A percentile compares a stretch with the other conserved stretches of the same genome.
These are phyloP conservation scores for Kodamaea suecica DNA, from an alignment of 1,139 yeast genomes.

Conservation along the genomic window DNA sequence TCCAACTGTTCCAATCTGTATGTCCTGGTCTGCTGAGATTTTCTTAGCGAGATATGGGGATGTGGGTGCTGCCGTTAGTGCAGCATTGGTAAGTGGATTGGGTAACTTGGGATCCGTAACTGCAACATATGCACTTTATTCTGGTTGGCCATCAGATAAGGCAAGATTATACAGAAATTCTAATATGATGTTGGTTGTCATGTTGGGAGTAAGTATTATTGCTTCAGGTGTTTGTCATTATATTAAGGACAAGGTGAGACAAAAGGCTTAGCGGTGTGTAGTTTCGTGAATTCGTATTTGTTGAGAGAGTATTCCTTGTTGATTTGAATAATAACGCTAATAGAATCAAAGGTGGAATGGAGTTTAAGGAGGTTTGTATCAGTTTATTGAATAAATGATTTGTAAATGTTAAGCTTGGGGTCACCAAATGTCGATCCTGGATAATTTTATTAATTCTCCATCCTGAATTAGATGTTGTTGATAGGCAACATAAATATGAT, in stretches of 20 bases:
- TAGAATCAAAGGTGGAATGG: no score
- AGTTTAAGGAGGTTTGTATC: no score
- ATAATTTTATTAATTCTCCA: no score
- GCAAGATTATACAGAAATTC: constrained; percentile 61
- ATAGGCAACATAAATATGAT: no score
- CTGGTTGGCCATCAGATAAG: constrained; percentile 83
- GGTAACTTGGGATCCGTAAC: constrained; percentile 86
- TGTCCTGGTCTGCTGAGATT: constrained; percentile 84
- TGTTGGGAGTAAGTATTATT: constrained; percentile 69
- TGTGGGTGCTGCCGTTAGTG: constrained; percentile 78
- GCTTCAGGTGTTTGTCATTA: constrained; percentile 36
- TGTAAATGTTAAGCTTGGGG: no score
- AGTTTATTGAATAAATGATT: no score
- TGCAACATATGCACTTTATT: constrained; percentile 79
- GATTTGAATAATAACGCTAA: no score
- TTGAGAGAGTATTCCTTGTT: no score
- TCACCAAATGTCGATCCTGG: no score
- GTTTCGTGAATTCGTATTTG: no score
- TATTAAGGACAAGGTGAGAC: constrained; percentile 22
- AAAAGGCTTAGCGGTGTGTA: constrained; percentile 4
- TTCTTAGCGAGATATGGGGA: constrained; percentile 73
- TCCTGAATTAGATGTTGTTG: no score
- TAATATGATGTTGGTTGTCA: constrained; percentile 80
- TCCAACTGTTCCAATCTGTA: constrained; percentile 84
- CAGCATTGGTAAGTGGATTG: constrained; percentile 80